Percentiles rank a stretch among this genome's conserved stretches.
These are phyloP conservation scores for Podila clonocystis DNA, from an alignment of 192 early-diverging fungal genomes.

Conservation along the genomic window DNA sequence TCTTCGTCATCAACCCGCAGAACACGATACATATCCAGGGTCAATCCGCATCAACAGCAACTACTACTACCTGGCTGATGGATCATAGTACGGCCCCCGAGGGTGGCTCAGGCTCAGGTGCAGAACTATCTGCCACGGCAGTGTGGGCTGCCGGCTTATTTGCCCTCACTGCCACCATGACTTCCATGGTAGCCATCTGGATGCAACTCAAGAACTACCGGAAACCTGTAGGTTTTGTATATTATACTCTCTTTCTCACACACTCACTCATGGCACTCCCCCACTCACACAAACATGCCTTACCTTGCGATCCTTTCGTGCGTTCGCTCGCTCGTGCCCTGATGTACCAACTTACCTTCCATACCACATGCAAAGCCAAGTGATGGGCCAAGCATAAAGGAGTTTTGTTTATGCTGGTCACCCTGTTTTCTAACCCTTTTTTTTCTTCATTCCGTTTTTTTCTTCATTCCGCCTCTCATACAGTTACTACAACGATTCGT, in stretches of 20 bases:
- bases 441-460: no score
- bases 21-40: neutral
- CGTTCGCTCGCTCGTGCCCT: neutral
- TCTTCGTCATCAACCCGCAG: neutral
- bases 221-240: conserved; percentile 59
- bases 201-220: conserved; percentile 68
- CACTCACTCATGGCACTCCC: no score
- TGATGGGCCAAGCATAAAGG: no score
- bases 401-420: no score
- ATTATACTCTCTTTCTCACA: neutral
- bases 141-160: conserved; percentile 59
- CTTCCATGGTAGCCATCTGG: conserved; percentile 53
- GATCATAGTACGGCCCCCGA: conserved; percentile 15
- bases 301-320: conserved; percentile 24
- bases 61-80: neutral
- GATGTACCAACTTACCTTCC: no score
- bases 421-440: neutral
- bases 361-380: no score
- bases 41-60: no score
- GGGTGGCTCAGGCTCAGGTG: conserved; percentile 56
- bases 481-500: conserved; percentile 28
- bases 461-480: neutral
- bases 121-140: conserved; percentile 49
- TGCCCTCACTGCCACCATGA: conserved; percentile 51
- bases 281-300: no score